These are phyloP conservation scores for Aspergillus asperescens DNA, from an alignment of 495 filamentous ascomycete genomes.

Conservation along the genomic window DNA sequence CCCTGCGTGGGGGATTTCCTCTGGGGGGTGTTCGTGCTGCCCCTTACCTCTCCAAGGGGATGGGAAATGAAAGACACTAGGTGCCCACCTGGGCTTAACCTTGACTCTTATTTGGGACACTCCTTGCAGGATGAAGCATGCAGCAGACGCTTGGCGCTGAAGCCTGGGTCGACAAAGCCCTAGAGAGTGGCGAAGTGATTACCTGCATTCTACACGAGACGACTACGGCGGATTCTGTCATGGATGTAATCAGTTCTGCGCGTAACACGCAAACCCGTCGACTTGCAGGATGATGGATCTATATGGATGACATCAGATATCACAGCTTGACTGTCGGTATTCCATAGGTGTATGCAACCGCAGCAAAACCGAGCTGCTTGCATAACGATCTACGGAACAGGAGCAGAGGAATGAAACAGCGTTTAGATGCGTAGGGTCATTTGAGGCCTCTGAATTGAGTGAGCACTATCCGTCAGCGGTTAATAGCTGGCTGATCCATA, in stretches of 20 bases:
- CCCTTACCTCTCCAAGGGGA: slow-evolving; percentile 13
- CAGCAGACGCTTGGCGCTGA: slow-evolving; percentile 12
- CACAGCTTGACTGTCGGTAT: not conserved
- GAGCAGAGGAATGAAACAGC: slow-evolving; percentile 18
- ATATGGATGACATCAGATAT: not conserved
- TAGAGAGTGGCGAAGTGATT: slow-evolving; percentile 4
- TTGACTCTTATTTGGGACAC: not conserved
- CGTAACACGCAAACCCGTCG: not conserved
- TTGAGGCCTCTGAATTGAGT: not conserved
- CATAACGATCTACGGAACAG: slow-evolving; percentile 11
- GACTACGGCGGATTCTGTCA: not conserved
- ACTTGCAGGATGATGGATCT: no score
- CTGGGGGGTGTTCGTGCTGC: not conserved
- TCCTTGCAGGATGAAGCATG: slow-evolving; percentile 18
- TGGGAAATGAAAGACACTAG: not conserved
- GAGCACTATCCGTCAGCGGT: slow-evolving; percentile 2
- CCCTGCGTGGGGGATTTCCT: slow-evolving; percentile 18
- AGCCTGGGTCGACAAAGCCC: slow-evolving; percentile 2
- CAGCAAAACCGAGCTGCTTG: not conserved
- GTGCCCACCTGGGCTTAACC: slow-evolving; percentile 5
- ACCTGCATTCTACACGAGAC: slow-evolving; percentile 17
- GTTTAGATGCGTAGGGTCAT: not conserved
- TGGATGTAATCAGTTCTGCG: not conserved
- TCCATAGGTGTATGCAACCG: not conserved
- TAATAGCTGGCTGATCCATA: slow-evolving; percentile 27